Percentiles rank a stretch among this genome's conserved stretches.
Conservation (phyloP, 768 basidiomycete genomes). For the Lentinula sp. region DNA sequence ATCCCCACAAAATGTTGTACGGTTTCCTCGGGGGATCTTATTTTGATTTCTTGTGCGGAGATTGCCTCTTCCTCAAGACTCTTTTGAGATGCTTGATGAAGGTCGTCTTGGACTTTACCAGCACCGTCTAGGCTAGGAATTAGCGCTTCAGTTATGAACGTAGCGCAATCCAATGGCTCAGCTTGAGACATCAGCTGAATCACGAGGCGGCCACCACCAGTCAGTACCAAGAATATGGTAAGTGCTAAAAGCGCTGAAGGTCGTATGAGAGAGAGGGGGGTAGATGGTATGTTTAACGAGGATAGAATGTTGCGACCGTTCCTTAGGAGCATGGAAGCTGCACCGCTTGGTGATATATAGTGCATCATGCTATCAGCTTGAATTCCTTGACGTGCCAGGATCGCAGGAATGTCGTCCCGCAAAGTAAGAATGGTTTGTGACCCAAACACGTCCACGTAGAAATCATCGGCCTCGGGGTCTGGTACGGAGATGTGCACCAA, state of each 20-base stretch:
- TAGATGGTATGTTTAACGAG: conserved; percentile 9
- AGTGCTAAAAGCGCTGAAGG: conserved; percentile 26
- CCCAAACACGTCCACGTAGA: conserved; percentile 45
- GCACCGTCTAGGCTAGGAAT: conserved; percentile 23
- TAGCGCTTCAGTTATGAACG: conserved; percentile 33
- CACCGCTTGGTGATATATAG: conserved; percentile 20
- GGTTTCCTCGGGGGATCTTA: conserved; percentile 12
- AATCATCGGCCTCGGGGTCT: conserved; percentile 25
- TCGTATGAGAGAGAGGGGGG: conserved; percentile 16
- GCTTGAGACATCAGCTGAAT: conserved; percentile 25
- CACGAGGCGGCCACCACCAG: conserved; percentile 23
- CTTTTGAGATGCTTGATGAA: conserved; percentile 19
- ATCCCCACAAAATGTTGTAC: conserved; percentile 45
- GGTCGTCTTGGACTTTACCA: conserved; percentile 1
- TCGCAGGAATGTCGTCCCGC: conserved; percentile 26
- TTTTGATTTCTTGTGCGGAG: conserved; percentile 16
- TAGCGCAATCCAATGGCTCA: conserved; percentile 34
- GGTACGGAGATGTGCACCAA: conserved; percentile 40
- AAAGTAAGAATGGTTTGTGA: conserved; percentile 25
- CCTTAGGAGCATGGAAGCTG: conserved; percentile 30
- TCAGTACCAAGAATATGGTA: conserved; percentile 30
- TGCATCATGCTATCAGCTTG: conserved; percentile 11
- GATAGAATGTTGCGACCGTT: conserved; percentile 17
- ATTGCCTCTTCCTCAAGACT: conserved; percentile 24
- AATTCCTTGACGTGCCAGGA: conserved; percentile 21